Conservation (phyloP, 2,329 filamentous ascomycete species). For the Cladophialophora immunda region DNA sequence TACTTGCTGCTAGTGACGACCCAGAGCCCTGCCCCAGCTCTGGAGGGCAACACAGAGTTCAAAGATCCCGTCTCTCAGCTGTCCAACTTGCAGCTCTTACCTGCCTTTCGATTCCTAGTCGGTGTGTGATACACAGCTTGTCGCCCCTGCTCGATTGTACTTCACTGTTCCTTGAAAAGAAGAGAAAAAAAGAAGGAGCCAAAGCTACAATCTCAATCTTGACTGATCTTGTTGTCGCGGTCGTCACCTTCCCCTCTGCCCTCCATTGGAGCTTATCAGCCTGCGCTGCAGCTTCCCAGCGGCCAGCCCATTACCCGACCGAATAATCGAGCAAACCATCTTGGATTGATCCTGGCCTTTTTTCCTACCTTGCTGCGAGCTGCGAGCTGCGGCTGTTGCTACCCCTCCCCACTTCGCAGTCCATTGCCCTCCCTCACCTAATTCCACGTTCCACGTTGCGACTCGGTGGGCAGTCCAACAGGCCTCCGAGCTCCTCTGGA, state of each 20-base stretch:
- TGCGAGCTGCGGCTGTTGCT: constrained; percentile 22
- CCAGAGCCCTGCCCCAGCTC: background rate
- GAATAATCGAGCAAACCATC: constrained; percentile 23
- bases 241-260: background rate
- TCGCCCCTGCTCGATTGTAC: background rate
- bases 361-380: background rate
- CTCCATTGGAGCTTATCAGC: constrained; percentile 35
- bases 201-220: constrained; percentile 10
- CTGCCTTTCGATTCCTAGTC: constrained; percentile 3
- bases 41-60: constrained; percentile 5
- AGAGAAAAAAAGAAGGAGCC: background rate
- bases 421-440: constrained; percentile 25
- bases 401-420: constrained; percentile 30
- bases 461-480: constrained; percentile 28
- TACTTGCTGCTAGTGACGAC: background rate
- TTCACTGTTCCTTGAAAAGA: background rate
- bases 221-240: constrained; percentile 7
- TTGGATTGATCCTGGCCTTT: constrained; percentile 30
- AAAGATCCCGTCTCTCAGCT: constrained; percentile 21
- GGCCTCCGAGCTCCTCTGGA: constrained; percentile 27
- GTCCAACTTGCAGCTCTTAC: constrained; percentile 8
- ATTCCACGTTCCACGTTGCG: constrained; percentile 29
- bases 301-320: constrained; percentile 20
- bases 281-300: constrained; percentile 33
- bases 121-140: constrained; percentile 10